Conservation (phyloP, 441 rosid species). For the Populus hybrid region DNA sequence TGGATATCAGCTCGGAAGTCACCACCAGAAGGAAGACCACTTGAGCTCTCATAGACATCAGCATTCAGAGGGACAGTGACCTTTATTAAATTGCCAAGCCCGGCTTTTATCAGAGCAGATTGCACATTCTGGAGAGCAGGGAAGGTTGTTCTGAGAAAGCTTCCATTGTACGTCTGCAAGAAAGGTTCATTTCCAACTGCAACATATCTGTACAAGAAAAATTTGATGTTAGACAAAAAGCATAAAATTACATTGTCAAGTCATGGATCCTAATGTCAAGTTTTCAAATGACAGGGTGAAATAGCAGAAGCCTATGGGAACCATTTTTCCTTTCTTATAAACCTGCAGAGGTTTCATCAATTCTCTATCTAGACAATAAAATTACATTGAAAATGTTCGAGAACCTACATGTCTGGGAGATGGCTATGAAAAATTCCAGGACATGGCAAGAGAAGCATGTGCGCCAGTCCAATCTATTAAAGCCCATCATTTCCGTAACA, state of each 20-base stretch:
- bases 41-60: too few species aligned
- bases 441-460: not conserved
- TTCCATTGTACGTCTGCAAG: constrained; percentile 79
- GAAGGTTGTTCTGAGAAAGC: constrained; percentile 58
- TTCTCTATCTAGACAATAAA: not conserved
- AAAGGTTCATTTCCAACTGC: constrained; percentile 97
- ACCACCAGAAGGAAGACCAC: too few species aligned
- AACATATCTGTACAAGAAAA: constrained; percentile 56
- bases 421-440: not conserved
- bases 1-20: too few species aligned
- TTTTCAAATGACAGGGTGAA: not conserved
- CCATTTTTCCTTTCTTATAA: not conserved
- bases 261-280: not conserved
- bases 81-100: constrained; percentile 66
- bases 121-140: constrained; percentile 91
- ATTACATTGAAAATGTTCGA: not conserved
- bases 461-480: not conserved
- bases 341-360: not conserved
- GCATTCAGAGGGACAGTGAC: too few species aligned
- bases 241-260: not conserved
- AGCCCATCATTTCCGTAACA: not conserved
- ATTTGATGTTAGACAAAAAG: not conserved
- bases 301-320: not conserved
- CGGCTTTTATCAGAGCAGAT: constrained; percentile 74
- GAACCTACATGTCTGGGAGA: not conserved